Percentiles rank a stretch among this genome's conserved stretches.
phyloP scores from a whole-genome alignment of 2,329 filamentous ascomycete genomes.

The Fusarium sterilihyphosum region DNA sequence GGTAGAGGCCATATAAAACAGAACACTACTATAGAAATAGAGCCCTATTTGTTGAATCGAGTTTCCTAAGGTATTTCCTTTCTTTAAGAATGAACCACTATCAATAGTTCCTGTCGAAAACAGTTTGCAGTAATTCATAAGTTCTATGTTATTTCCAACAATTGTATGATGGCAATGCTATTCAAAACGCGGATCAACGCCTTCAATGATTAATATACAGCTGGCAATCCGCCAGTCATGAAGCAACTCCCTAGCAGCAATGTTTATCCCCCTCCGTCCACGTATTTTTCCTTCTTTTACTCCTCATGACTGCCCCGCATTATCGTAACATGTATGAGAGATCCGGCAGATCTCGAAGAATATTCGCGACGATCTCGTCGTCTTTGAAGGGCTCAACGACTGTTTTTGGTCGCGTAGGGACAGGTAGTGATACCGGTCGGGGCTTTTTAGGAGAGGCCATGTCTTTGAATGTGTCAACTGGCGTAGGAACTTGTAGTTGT shows the following conservation, averaged over 20 bases:
- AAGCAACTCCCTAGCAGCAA: neutral
- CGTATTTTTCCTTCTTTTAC: conserved; percentile 3
- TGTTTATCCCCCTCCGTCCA: neutral
- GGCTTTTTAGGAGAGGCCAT: neutral
- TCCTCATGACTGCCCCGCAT: conserved; percentile 22
- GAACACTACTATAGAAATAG: neutral
- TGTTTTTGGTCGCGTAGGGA: conserved; percentile 8
- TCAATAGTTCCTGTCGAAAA: no score
- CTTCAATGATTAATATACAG: conserved; percentile 32
- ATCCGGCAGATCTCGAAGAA: conserved; percentile 54
- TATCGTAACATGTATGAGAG: conserved; percentile 59
- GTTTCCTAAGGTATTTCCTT: no score
- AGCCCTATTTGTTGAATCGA: neutral
- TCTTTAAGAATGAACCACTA: neutral
- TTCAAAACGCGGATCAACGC: conserved; percentile 20
- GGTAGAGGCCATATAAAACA: neutral
- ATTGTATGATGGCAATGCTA: conserved; percentile 11
- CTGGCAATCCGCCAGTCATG: neutral
- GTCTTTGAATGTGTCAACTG: conserved; percentile 1
- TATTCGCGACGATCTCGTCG: conserved; percentile 47
- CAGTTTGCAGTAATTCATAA: neutral
- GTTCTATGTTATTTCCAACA: neutral
- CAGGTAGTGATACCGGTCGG: conserved; percentile 2
- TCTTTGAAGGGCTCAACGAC: conserved; percentile 36
- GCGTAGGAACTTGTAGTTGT: neutral